Base-by-base conservation (phyloP, 352 stramenopile species). In the Discostella stelligera region DNA sequence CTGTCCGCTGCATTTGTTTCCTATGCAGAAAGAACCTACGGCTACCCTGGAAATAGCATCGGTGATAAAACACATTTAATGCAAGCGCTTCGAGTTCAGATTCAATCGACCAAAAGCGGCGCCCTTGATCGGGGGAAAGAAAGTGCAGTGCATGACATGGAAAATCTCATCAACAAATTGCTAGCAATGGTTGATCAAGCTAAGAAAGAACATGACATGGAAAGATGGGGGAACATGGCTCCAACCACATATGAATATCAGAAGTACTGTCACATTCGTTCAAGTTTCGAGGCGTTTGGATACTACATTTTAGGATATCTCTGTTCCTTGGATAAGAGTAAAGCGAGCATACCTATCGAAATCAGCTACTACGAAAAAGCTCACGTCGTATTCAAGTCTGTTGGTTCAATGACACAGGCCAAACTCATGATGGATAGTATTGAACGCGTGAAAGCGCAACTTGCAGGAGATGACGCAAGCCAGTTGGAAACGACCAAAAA, bases 1-100 rank as follows among this genome's bases (percentile, higher is more conserved):
- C n/a, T 74, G 7, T 9, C 39, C 2, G 23, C 10, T 56, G 66
- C 21, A 13, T 41, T 49, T 0, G 32, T 74, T 14, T 9, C 39
- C 20, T 66, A 59, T 60, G 54, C 53, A 46, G 54, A 74, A n/a
- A 32, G n/a, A 7, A 53, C 53, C 2, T 62, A 48, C 23, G 5
- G 13, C 2, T 6, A 71, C n/a, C 50, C 16, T 7, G 11, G 23
- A 56, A 44, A 44, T 11, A 1, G 13, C 0, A 3, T 14, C 37
- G 2, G 1, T 59, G 27, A 32, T 52, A 25, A 25, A 16, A 64
- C 3, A 2, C 14, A 49, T 32, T n/a, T 32, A 4, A 49, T 64
- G 27, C 4, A 48, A 16, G 30, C 27, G 20, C 10, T 64, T 64
- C 3, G 13, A 13, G 8, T 21, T n/a, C 32, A 49, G 30, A 32